phyloP scores from a whole-genome alignment of 306 rosid genomes.

The Castanea mollissima region DNA sequence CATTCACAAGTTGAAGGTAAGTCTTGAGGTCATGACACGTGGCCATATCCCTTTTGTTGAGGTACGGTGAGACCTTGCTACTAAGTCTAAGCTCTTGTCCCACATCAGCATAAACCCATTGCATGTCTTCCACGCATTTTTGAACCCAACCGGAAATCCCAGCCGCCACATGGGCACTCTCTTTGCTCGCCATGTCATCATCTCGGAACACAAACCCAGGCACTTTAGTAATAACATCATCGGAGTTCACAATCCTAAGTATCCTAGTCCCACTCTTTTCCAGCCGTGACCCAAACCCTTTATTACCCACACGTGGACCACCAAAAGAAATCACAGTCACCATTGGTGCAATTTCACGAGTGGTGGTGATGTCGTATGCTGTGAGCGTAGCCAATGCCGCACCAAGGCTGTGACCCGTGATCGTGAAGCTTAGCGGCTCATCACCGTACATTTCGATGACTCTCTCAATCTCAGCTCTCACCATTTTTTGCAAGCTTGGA shows the following conservation, averaged over 20 bases:
- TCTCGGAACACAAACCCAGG: conserved; percentile 19
- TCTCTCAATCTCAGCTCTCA: neutral
- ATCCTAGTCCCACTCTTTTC: conserved; percentile 22
- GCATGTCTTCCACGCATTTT: conserved; percentile 3
- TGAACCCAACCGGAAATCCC: conserved; percentile 4
- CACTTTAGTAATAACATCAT: conserved; percentile 22
- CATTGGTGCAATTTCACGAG: neutral
- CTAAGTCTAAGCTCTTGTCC: conserved; percentile 26
- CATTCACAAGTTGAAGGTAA: conserved; percentile 23
- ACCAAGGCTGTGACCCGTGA: conserved; percentile 1
- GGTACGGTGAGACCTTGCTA: conserved; percentile 17
- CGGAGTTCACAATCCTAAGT: conserved; percentile 27
- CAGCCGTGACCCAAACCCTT: neutral
- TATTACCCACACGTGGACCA: conserved; percentile 30
- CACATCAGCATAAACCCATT: conserved; percentile 26
- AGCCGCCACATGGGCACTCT: too few relatives aligned
- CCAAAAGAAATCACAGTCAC: conserved; percentile 33
- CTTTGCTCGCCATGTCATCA: neutral
- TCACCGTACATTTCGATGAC: neutral
- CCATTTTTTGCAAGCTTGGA: neutral
- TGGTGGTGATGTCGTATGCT: conserved; percentile 12
- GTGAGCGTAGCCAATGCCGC: neutral
- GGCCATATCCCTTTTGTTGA: neutral
- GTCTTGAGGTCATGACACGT: conserved; percentile 33
- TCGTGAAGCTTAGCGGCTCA: conserved; percentile 1